These are phyloP conservation scores for Apiospora malaysiana DNA, from an alignment of 2,329 filamentous ascomycete species.

Conservation along the genomic window DNA sequence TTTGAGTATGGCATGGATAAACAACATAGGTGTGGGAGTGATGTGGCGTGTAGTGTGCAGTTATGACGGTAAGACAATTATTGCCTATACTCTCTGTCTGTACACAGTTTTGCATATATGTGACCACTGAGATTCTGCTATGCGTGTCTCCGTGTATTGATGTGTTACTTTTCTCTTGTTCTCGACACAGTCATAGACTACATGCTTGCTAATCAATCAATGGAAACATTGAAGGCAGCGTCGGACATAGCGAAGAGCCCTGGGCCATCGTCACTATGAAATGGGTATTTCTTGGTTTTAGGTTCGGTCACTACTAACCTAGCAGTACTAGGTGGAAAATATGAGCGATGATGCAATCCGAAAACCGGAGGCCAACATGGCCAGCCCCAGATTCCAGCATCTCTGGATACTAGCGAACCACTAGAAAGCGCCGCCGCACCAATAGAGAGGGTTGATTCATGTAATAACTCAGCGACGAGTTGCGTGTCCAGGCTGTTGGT, in stretches of 20 bases:
- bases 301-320: neutral
- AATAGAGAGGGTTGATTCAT: conserved; percentile 9
- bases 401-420: conserved; percentile 18
- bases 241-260: neutral
- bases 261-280: neutral
- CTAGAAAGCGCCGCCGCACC: conserved; percentile 12
- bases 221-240: neutral
- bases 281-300: neutral
- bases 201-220: neutral
- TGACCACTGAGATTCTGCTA: neutral
- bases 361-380: conserved; percentile 17
- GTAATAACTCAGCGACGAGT: conserved; percentile 8
- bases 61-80: neutral
- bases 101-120: neutral
- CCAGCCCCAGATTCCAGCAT: conserved; percentile 9
- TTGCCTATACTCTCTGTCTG: neutral
- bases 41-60: neutral
- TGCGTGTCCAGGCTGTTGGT: neutral
- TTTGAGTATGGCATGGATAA: neutral
- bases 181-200: no score
- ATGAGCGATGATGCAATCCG: conserved; percentile 21
- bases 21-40: neutral
- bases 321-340: conserved; percentile 5
- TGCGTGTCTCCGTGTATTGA: no score
- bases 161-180: no score